These are phyloP conservation scores for Neoboletus brunneissimus DNA, from an alignment of 768 basidiomycete genomes.

Conservation along the genomic window DNA sequence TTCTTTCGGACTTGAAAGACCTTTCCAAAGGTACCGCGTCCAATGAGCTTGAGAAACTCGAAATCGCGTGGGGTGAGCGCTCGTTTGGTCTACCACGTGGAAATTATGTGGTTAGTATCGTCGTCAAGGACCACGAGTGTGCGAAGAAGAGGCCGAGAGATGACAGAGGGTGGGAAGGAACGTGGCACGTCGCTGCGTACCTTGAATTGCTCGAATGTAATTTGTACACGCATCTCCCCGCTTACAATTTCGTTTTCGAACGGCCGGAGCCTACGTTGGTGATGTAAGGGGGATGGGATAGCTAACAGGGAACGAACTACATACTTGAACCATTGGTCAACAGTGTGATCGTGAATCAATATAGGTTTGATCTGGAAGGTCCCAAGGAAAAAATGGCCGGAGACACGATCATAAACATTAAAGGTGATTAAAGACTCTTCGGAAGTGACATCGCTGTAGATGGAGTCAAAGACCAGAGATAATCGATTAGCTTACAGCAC, in stretches of 20 bases:
- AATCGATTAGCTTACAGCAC: conserved; percentile 34
- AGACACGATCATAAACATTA: conserved; percentile 87
- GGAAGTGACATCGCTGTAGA: conserved; percentile 86
- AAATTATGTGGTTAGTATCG: conserved; percentile 15
- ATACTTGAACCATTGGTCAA: conserved; percentile 97
- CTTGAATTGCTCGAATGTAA: conserved; percentile 90
- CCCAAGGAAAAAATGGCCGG: conserved; percentile 87
- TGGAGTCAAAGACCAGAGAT: conserved; percentile 19
- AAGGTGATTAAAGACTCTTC: conserved; percentile 79
- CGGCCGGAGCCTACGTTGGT: conserved; percentile 56
- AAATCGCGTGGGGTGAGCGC: conserved; percentile 93
- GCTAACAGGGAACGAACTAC: conserved; percentile 35
- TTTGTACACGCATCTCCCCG: conserved; percentile 92
- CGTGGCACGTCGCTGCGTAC: conserved; percentile 39
- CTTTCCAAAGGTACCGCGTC: conserved; percentile 95
- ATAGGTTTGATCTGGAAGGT: conserved; percentile 88
- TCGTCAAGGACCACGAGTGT: conserved; percentile 22
- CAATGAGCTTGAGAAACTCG: conserved; percentile 98
- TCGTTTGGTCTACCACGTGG: conserved; percentile 63
- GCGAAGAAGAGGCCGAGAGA: conserved; percentile 22
- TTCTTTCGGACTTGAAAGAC: conserved; percentile 99
- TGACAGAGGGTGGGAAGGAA: conserved; percentile 27
- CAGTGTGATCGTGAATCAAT: conserved; percentile 87
- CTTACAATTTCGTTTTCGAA: conserved; percentile 80
- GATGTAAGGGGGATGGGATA: conserved; percentile 13